phyloP scores from a whole-genome alignment of 2,329 filamentous ascomycete species.

The Penicillium sp. region DNA sequence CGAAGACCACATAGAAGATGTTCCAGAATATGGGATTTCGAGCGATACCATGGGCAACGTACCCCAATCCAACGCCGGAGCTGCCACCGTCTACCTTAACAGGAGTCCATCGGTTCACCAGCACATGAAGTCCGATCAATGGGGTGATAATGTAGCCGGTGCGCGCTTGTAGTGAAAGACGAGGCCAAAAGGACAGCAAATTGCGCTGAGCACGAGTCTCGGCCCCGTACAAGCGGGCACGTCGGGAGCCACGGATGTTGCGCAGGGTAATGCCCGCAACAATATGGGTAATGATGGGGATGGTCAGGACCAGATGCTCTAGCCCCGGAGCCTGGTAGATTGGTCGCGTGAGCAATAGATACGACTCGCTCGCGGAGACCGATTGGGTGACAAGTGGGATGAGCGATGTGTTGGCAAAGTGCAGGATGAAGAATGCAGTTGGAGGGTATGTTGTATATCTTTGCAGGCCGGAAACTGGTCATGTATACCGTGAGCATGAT shows the following conservation, averaged over 20 bases:
- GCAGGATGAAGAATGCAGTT: constrained; percentile 66
- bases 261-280: constrained; percentile 70
- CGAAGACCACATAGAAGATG: constrained; percentile 61
- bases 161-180: constrained; percentile 61
- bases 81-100: constrained; percentile 73
- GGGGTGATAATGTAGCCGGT: constrained; percentile 66
- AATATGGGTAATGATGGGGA: constrained; percentile 71
- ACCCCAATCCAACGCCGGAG: constrained; percentile 77
- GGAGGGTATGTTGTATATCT: constrained; percentile 86
- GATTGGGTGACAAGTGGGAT: constrained; percentile 70
- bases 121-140: constrained; percentile 64
- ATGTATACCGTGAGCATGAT: constrained; percentile 1
- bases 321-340: constrained; percentile 80
- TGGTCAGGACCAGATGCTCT: constrained; percentile 71
- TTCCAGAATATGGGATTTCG: constrained; percentile 62
- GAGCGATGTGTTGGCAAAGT: constrained; percentile 74
- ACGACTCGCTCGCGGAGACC: constrained; percentile 69
- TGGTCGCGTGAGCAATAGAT: constrained; percentile 83
- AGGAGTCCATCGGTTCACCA: constrained; percentile 70
- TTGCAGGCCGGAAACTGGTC: constrained; percentile 66
- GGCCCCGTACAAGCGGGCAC: constrained; percentile 68
- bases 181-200: constrained; percentile 57
- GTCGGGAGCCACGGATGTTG: constrained; percentile 65
- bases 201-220: constrained; percentile 50
- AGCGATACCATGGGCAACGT: constrained; percentile 78